These are phyloP conservation scores for Moricandia arvensis DNA, from an alignment of 345 rosid species.

Conservation along the genomic window DNA sequence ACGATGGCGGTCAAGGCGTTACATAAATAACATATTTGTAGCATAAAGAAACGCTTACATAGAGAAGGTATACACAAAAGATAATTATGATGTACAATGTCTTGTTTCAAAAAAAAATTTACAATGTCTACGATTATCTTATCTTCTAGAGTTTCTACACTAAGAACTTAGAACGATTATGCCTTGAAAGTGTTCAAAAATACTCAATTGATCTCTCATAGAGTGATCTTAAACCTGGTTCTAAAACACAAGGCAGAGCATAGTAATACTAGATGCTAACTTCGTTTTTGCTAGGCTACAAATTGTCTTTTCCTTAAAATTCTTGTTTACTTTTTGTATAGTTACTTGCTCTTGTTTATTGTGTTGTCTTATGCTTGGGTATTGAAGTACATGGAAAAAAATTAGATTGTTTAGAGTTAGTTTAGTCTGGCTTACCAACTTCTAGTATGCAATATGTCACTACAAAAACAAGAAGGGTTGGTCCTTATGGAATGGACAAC, in stretches of 20 bases:
- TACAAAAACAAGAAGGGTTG: background rate
- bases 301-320: background rate
- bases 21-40: background rate
- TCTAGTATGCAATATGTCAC: background rate
- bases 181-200: background rate
- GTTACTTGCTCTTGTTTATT: background rate
- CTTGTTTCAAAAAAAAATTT: too few relatives aligned
- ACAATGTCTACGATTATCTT: too few relatives aligned
- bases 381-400: background rate
- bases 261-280: background rate
- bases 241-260: background rate
- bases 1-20: too few relatives aligned
- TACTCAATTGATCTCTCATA: background rate
- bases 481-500: background rate
- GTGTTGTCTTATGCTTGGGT: background rate
- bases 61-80: too few relatives aligned
- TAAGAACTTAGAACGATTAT: background rate
- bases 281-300: background rate
- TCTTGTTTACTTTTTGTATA: background rate
- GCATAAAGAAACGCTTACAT: background rate
- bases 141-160: background rate
- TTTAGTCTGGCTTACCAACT: too few relatives aligned
- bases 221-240: background rate
- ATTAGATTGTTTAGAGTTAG: background rate
- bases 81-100: too few relatives aligned